A percentile compares a stretch with the other conserved stretches of the same genome.
These are phyloP conservation scores for Macrotyloma uniflorum DNA, from an alignment of 306 rosid species.

Conservation along the genomic window DNA sequence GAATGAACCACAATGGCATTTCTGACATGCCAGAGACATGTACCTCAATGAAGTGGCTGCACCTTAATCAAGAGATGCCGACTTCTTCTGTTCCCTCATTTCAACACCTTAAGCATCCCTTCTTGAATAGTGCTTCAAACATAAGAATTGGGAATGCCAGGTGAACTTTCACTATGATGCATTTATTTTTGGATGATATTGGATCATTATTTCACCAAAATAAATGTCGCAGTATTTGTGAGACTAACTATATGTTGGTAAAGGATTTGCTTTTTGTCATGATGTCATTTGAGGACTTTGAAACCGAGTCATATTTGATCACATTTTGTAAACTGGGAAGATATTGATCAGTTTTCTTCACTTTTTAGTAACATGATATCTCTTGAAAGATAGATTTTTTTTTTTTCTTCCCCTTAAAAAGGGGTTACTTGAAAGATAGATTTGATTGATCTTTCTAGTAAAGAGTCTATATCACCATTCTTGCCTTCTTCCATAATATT, in stretches of 20 bases:
- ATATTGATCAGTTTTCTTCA: conserved; percentile 8
- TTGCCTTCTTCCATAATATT: not conserved
- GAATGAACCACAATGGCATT: not conserved
- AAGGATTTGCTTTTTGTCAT: conserved; percentile 25
- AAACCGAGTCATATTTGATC: not conserved
- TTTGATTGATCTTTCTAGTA: conserved; percentile 16
- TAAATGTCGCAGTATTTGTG: not conserved
- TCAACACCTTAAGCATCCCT: not conserved
- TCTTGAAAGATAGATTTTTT: conserved; percentile 12
- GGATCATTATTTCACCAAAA: conserved; percentile 14
- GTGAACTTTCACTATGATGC: not conserved
- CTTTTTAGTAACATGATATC: not conserved
- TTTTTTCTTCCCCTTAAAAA: too few relatives aligned
- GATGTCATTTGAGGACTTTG: conserved; percentile 14
- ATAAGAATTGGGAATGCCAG: not conserved
- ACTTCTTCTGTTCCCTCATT: not conserved
- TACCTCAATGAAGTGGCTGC: not conserved
- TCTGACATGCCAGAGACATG: too few relatives aligned
- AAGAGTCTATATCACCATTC: conserved; percentile 5
- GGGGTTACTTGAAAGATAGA: not conserved
- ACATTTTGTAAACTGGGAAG: conserved; percentile 19
- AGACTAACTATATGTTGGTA: conserved; percentile 17
- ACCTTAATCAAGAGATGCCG: conserved; percentile 8
- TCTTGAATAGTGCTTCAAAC: not conserved
- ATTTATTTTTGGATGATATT: not conserved